Conservation (phyloP, 495 filamentous ascomycete species). For the Hypoxylon fragiforme region DNA sequence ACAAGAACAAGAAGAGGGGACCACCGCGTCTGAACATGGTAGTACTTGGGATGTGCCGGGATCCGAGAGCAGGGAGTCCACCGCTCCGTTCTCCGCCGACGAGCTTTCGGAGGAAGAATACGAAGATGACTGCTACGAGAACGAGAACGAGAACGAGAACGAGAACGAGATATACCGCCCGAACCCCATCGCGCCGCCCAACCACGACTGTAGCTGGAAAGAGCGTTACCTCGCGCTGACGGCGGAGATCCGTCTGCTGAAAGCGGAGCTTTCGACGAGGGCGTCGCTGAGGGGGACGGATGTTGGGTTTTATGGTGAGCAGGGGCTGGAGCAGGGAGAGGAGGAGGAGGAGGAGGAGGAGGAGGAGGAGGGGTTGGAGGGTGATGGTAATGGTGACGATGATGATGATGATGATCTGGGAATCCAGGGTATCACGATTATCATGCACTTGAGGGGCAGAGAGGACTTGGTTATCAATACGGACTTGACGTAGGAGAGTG, state of each 20-base stretch:
- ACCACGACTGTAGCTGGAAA: slow-evolving; percentile 43
- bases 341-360: slow-evolving; percentile 1
- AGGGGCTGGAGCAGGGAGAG: slow-evolving; percentile 3
- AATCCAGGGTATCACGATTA: slow-evolving; percentile 50
- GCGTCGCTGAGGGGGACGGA: slow-evolving; percentile 18
- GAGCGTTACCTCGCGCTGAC: slow-evolving; percentile 34
- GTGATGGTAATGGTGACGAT: background rate
- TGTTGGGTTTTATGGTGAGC: slow-evolving; percentile 1
- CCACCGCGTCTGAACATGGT: no score
- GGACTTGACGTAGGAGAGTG: slow-evolving; percentile 38
- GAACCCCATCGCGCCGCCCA: slow-evolving; percentile 27
- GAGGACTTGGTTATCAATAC: slow-evolving; percentile 53
- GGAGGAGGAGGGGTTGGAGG: background rate
- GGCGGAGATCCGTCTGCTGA: slow-evolving; percentile 35
- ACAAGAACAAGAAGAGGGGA: no score
- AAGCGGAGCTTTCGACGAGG: slow-evolving; percentile 29
- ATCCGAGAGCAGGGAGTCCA: no score
- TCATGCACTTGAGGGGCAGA: slow-evolving; percentile 48
- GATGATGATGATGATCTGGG: slow-evolving; percentile 36
- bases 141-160: background rate
- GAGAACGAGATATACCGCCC: slow-evolving; percentile 20
- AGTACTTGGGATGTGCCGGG: background rate
- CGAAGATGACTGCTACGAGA: background rate
- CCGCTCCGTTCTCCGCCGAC: no score
- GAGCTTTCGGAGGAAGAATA: no score